A percentile compares a stretch with the other conserved stretches of the same genome.
Evolutionary conservation across 768 basidiomycete species (phyloP).

Genomic region (Jaapia argillacea): DNA sequence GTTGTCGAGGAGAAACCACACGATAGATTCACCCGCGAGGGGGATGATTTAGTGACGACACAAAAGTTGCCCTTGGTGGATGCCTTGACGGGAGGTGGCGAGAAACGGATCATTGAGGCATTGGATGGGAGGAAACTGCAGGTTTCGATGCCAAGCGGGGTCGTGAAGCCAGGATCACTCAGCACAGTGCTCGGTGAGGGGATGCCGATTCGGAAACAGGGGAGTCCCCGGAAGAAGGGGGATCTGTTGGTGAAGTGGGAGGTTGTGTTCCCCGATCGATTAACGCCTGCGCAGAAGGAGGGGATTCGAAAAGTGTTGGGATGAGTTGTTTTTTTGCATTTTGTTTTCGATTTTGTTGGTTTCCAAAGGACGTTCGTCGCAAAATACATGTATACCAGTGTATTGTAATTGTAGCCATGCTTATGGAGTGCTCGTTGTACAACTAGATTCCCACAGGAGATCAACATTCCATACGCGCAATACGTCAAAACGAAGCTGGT

Average conservation of each 20-base stretch:
- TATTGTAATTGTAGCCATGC: too few relatives aligned
- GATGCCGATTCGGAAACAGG: slow-evolving; percentile 84
- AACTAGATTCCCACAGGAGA: too few relatives aligned
- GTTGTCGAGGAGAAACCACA: slow-evolving; percentile 95
- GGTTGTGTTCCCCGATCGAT: slow-evolving; percentile 68
- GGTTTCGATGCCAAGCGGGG: slow-evolving; percentile 50
- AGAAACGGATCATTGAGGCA: slow-evolving; percentile 49
- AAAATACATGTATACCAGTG: not conserved
- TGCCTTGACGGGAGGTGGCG: slow-evolving; percentile 55
- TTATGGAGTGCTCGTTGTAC: too few relatives aligned
- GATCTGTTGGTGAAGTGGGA: slow-evolving; percentile 81
- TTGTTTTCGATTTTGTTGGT: not conserved
- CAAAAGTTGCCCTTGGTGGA: slow-evolving; percentile 71
- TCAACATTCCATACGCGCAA: too few relatives aligned
- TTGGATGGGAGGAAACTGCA: slow-evolving; percentile 77
- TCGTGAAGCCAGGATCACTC: slow-evolving; percentile 72
- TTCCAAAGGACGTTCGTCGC: not conserved
- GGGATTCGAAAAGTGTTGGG: slow-evolving; percentile 60
- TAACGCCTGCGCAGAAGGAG: slow-evolving; percentile 75
- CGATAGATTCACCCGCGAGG: slow-evolving; percentile 61
- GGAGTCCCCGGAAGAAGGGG: slow-evolving; percentile 62
- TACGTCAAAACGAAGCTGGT: too few relatives aligned
- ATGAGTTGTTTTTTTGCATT: slow-evolving; percentile 11
- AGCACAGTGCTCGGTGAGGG: slow-evolving; percentile 69
- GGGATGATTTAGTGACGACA: slow-evolving; percentile 63